phyloP scores from a whole-genome alignment of 2,329 filamentous ascomycete species.

The Aureobasidium leucospermi region DNA sequence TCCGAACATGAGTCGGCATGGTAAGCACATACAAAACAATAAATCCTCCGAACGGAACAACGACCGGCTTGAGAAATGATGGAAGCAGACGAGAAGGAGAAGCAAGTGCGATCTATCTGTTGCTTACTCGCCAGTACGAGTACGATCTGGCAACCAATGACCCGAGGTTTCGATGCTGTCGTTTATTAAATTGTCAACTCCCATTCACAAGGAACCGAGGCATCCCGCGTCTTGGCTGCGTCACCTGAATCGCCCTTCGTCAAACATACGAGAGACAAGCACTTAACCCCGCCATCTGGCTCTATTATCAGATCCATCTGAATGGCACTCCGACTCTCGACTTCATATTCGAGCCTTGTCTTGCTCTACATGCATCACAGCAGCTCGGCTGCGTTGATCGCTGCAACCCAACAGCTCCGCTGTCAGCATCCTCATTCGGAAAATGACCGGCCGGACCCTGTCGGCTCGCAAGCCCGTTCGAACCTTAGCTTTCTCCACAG shows the following conservation, averaged over 20 bases:
- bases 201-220: constrained; percentile 7
- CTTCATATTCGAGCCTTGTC: too few species aligned
- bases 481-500: neutral
- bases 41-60: neutral
- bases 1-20: neutral
- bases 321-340: neutral
- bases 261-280: neutral
- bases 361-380: too few species aligned
- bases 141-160: neutral
- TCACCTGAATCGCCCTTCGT: neutral
- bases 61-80: neutral
- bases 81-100: neutral
- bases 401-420: neutral
- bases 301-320: neutral
- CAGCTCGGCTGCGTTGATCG: too few species aligned
- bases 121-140: neutral
- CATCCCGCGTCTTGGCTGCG: constrained; percentile 10
- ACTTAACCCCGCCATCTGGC: neutral
- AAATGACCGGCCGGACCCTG: neutral
- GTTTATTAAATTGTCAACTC: neutral
- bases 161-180: neutral
- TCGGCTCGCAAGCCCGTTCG: neutral
- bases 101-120: neutral
- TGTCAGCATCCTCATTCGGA: neutral
- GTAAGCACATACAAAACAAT: neutral